Conservation (phyloP, 352 stramenopile genomes). For the Phytopythium cucurbitacearum region DNA sequence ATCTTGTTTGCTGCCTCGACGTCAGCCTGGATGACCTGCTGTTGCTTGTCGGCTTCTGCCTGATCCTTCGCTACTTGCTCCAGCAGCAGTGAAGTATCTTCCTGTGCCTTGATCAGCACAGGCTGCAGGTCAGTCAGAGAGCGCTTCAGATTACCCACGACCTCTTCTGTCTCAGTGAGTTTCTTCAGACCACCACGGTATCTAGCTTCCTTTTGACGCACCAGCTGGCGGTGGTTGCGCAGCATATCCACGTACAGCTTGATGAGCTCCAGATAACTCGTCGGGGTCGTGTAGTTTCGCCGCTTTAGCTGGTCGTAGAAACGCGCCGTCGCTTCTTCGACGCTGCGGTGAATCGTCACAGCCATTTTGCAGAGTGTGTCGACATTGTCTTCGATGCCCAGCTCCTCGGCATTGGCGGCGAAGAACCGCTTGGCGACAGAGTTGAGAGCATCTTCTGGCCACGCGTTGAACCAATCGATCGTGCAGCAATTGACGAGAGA, state of each 20-base stretch:
- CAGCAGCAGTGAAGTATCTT: conserved; percentile 84
- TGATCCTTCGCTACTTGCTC: conserved; percentile 90
- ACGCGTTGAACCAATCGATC: conserved; percentile 97
- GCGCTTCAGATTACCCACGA: conserved; percentile 90
- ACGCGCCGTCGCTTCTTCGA: conserved; percentile 78
- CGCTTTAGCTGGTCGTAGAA: conserved; percentile 86
- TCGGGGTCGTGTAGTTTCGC: conserved; percentile 94
- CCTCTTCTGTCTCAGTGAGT: conserved; percentile 89
- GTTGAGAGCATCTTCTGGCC: conserved; percentile 92
- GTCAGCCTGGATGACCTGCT: conserved; percentile 89
- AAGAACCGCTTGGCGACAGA: conserved; percentile 91
- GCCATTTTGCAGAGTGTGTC: conserved; percentile 89
- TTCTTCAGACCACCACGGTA: conserved; percentile 90
- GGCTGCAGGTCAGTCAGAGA: conserved; percentile 91
- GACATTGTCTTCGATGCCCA: conserved; percentile 89
- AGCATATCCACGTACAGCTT: conserved; percentile 92
- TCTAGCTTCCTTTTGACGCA: conserved; percentile 78
- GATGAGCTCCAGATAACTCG: conserved; percentile 95
- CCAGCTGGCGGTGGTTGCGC: conserved; percentile 74
- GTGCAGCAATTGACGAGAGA: conserved; percentile 93
- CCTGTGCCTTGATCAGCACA: conserved; percentile 83
- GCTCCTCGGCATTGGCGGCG: conserved; percentile 65
- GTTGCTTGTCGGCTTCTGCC: conserved; percentile 88
- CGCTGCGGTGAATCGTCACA: conserved; percentile 91
- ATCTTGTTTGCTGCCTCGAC: conserved; percentile 90